Conservation (phyloP, 345 rosid species). For the Mercurialis annua region DNA sequence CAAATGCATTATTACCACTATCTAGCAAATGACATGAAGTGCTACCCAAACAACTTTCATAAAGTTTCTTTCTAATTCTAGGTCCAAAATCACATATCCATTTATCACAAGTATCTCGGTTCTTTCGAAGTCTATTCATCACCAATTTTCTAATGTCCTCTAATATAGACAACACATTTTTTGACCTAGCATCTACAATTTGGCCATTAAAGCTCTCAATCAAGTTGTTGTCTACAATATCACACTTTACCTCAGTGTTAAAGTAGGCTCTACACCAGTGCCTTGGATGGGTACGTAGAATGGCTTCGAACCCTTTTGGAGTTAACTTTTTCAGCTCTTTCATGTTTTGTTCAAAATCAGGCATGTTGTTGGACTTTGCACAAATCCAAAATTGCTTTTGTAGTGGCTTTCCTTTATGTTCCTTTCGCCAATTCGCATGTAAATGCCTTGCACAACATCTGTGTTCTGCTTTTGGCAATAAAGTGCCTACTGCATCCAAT, state of each 20-base stretch:
- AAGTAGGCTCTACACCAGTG: too few relatives aligned
- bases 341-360: not conserved
- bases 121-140: not conserved
- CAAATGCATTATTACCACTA: too few relatives aligned
- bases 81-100: not conserved
- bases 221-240: too few relatives aligned
- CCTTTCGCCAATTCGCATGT: not conserved
- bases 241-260: too few relatives aligned
- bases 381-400: not conserved
- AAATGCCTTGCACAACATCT: not conserved
- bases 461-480: not conserved
- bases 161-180: too few relatives aligned
- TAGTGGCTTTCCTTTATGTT: too few relatives aligned
- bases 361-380: not conserved
- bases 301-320: too few relatives aligned
- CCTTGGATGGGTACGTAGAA: too few relatives aligned
- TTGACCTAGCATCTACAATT: not conserved
- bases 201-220: too few relatives aligned
- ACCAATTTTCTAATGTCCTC: not conserved
- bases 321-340: too few relatives aligned
- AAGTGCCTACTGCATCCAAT: not conserved
- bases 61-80: not conserved
- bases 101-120: too few relatives aligned
- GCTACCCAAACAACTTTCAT: not conserved
- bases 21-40: not conserved